Evolutionary conservation across 2,329 filamentous ascomycete species (phyloP).

Genomic region (Cladosporium oxysporum): DNA sequence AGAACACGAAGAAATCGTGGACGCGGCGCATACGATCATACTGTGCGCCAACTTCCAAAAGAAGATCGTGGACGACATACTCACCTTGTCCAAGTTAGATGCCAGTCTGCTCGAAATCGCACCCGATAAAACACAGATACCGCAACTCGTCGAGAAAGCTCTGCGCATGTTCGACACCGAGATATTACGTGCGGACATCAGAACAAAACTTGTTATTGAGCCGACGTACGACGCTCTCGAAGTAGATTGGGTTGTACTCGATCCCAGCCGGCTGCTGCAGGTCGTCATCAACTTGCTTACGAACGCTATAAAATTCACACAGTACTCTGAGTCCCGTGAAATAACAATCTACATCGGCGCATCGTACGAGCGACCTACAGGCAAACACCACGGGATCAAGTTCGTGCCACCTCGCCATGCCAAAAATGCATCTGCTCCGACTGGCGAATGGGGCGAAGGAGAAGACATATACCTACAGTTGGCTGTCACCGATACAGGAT

Average conservation of each 20-base stretch:
- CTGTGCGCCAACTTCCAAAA: slow-evolving; percentile 36
- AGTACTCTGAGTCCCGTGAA: slow-evolving; percentile 36
- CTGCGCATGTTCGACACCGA: slow-evolving; percentile 44
- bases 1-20: slow-evolving; percentile 23
- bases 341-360: slow-evolving; percentile 37
- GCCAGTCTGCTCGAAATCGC: slow-evolving; percentile 40
- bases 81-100: slow-evolving; percentile 45
- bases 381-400: slow-evolving; percentile 36
- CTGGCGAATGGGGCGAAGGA: slow-evolving; percentile 37
- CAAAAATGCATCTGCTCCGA: slow-evolving; percentile 23
- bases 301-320: slow-evolving; percentile 52
- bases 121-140: slow-evolving; percentile 38
- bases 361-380: slow-evolving; percentile 35
- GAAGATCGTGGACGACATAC: slow-evolving; percentile 50
- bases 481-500: slow-evolving; percentile 44
- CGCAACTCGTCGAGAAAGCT: slow-evolving; percentile 37
- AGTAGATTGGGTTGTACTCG: slow-evolving; percentile 44
- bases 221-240: slow-evolving; percentile 39
- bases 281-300: slow-evolving; percentile 48
- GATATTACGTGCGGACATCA: slow-evolving; percentile 37
- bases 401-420: slow-evolving; percentile 35
- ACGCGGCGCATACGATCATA: slow-evolving; percentile 34
- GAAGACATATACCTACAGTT: slow-evolving; percentile 32
- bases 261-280: slow-evolving; percentile 47
- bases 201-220: slow-evolving; percentile 42